Base-by-base conservation (phyloP, 2,329 filamentous ascomycete genomes). In the Diaporthe destruens region DNA sequence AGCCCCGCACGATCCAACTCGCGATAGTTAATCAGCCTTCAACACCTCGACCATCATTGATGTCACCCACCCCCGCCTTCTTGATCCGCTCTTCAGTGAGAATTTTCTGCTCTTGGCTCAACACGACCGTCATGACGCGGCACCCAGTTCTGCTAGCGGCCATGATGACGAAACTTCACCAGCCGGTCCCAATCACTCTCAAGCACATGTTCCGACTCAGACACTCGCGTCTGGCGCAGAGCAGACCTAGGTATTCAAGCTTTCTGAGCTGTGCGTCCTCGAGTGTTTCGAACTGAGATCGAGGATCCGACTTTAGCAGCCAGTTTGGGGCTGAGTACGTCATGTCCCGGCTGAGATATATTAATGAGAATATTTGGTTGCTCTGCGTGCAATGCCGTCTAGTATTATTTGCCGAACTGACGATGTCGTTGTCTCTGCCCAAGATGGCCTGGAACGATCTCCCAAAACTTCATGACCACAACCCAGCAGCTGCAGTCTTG, bases 301-400 rank as follows among this genome's bases (percentile, higher is more conserved):
- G 36, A 18, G 68, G 63, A 42, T 74, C 56, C 8, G 68, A 69
- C 11, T 36, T 25, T 20, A 68, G 68, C 61, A 74, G 68, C 73
- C 73, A 74, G 7, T 73, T 70, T 14, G 73, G 73, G 9, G 73
- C 73, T 2, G 73, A 74, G 23, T 74, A 74, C 7, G 73, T 74
- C 71, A 74, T 69, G 68, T 74, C 73, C 2, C 71, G 71, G 63
- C 73, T 74, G 49, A 74, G 73, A 8, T n/a, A n/a, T n/a, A 74
- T 71, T 1, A 68, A 57, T 20, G 47, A 53, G 51, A 74, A 73
- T 55, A 74, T 69, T 32, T 74, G 68, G 42, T 73, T 73, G 73
- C 73, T 69, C 47, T 55, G 61, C 0, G 73, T 73, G 51, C 73
- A 74, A 25, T 74, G 73, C 8, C 36, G 29, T 16, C 51, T 25